Base-by-base conservation (phyloP, 2,329 filamentous ascomycete species). In the Ophiostoma triangulosporum region DNA sequence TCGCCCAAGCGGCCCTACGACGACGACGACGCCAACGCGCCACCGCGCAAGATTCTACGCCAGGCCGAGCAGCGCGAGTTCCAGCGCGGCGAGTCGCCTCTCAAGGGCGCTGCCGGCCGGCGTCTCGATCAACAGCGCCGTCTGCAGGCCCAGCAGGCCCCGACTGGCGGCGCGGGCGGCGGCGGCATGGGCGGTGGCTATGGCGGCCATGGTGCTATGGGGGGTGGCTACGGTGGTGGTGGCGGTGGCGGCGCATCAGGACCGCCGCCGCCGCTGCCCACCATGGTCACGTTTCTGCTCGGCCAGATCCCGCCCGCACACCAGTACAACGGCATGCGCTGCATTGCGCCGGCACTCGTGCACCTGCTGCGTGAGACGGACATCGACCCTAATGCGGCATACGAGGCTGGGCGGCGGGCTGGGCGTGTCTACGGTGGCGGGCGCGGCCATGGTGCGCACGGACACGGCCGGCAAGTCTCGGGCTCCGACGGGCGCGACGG, bases 21-120 rank as follows among this genome's bases (percentile, higher is more conserved):
- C 2, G 60, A 66, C 11, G 86, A 90, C 55, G 89, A 95, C 38
- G 84, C 88, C 35, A 83, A 84, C 57, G 81, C 45, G 26, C 84
- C 86, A 20, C 88, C 89, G 1, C 86, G 90, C 60, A 96, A 97
- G 66, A 77, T 96, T 51, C 79, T 84, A 49, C 82, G 94, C 7
- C 17, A 31, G 26, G 89, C 83, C 12, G 89, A 88, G 51, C 61
- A 64, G 4, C 86, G 90, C 60, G 95, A 96, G 65, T 77, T 96
- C 56, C 79, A 84, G 52, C 82, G 93, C 50, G 90, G 85, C n/a
- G 89, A 87, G 54, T 97, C 91, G 5, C 93, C 94, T 0, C 75
- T 97, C 35, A 98, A 97, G 66, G 88, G 88, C 14, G 87, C 88
- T 1, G 88, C 91, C 35, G 88, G 88, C 26, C 83, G 90, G 54